Evolutionary conservation across 164 flowering plant genomes (phyloP), one percentile per base, ranked within the genome.

Genomic region (Macadamia integrifolia): DNA sequence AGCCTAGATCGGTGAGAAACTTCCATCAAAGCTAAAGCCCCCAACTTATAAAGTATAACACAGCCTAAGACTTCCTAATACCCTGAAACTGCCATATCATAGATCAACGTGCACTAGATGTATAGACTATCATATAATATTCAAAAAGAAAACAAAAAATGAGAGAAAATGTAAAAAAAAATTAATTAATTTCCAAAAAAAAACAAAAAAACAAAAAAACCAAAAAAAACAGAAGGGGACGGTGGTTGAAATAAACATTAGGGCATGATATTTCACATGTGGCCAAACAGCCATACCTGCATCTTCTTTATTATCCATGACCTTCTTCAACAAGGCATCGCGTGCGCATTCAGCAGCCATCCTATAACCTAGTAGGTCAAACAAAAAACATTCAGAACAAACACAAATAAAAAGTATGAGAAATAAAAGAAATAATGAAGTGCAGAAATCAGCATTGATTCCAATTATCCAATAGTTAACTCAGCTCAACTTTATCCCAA

Each of bases 331-430:
- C 80, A 93, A 79, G 60, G 97, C 96, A 78, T 86, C 75, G 13
- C 83, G 87, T 52, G 97, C 97, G 86, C 96, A 87, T 75, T 93
- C 98, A 64, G 92, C 88, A 17, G 98, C 96, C 96, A 91, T 89
- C 64, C 98, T 82, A 65, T 76, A 93, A 62, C 98, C 98, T 91
- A 74, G 58, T 52, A 64, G 12, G 42, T 3, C 13, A 74, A 46
- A 65, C 32, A 62, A 29, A 48, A 42, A 67, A 3, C 15, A 49
- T n/a, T 67, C 50, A 46, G 13, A 46, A 46, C 40, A 35, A 35
- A 35, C 3, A 2, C 40, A 35, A 35, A 35, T 5, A 35, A 5
- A 5, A 35, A 35, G 40, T 35, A 35, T 35, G 40, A 2, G 3
- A 35, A 35, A 35, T 23, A 23, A 23, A 23, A 23, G 23, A 23